Conservation (phyloP, 2,329 filamentous ascomycete species). For the Cladosporium phlei region DNA sequence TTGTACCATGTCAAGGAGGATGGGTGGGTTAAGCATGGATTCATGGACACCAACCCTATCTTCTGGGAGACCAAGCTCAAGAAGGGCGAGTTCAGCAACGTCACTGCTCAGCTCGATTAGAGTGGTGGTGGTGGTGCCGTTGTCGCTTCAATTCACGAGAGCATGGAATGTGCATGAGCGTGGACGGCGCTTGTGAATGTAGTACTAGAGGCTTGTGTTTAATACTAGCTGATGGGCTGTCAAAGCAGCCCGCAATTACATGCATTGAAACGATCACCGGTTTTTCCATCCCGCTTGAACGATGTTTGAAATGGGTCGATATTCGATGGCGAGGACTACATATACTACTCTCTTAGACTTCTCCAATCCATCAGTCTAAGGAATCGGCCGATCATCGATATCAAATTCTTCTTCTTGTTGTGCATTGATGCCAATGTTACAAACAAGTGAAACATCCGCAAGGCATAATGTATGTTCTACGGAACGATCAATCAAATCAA, state of each 20-base stretch:
- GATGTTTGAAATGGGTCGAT: no score
- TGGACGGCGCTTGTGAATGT: neutral
- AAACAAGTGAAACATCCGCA: no score
- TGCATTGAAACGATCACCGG: no score
- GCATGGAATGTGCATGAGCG: neutral
- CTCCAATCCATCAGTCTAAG: no score
- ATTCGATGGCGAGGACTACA: no score
- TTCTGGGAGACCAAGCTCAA: constrained; percentile 99
- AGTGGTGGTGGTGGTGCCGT: neutral
- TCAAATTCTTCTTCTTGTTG: no score
- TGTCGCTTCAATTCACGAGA: neutral
- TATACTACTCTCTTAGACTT: no score
- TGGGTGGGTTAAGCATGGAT: constrained; percentile 98
- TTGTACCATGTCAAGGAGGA: constrained; percentile 98
- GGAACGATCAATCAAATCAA: no score
- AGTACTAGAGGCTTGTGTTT: constrained; percentile 10
- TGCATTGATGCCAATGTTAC: no score
- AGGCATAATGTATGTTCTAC: no score
- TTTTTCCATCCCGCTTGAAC: no score
- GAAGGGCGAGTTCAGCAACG: constrained; percentile 97
- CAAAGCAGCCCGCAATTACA: constrained; percentile 3
- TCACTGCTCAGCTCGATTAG: constrained; percentile 64
- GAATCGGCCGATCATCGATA: no score
- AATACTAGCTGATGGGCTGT: constrained; percentile 8
- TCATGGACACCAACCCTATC: constrained; percentile 96